Evolutionary conservation across 371 early-diverging fungal genomes (phyloP).

Genomic region (Amoeboaphelidium protococcarum): DNA sequence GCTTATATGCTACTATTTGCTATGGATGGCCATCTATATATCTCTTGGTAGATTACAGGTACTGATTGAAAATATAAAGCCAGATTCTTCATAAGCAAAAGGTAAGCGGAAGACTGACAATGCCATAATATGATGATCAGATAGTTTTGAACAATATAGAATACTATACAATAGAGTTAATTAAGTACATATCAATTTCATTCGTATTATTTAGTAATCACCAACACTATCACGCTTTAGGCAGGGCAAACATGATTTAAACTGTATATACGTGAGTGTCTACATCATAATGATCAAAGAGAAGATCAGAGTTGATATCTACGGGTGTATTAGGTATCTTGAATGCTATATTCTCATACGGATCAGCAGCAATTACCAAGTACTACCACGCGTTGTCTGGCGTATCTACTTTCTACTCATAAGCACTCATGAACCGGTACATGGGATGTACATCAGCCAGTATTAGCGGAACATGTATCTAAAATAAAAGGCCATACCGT

Average conservation of each 20-base stretch:
- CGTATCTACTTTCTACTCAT: conserved; percentile 72
- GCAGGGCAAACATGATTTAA: conserved; percentile 75
- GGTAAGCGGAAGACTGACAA: no score
- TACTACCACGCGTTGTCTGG: conserved; percentile 78
- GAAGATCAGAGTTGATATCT: conserved; percentile 48
- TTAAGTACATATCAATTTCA: no score
- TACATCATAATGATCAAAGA: conserved; percentile 83
- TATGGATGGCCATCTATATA: no score
- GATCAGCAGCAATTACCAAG: conserved; percentile 79
- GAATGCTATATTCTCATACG: conserved; percentile 84
- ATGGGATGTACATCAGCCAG: conserved; percentile 39
- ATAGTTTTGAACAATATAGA: no score
- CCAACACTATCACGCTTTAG: no score
- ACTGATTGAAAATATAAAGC: no score
- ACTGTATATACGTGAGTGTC: conserved; percentile 62
- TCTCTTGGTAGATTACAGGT: no score
- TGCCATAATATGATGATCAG: no score
- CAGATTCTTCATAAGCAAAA: no score
- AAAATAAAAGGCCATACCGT: conserved; percentile 74
- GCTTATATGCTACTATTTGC: no score
- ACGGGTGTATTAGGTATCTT: conserved; percentile 77
- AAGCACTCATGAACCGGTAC: conserved; percentile 92
- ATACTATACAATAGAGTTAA: no score
- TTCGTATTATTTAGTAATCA: no score
- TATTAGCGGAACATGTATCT: conserved; percentile 77